A percentile compares a stretch with the other conserved stretches of the same genome.
Evolutionary conservation across 2,329 filamentous ascomycete species (phyloP).

Genomic region (Ceratocystis alfenasii): DNA sequence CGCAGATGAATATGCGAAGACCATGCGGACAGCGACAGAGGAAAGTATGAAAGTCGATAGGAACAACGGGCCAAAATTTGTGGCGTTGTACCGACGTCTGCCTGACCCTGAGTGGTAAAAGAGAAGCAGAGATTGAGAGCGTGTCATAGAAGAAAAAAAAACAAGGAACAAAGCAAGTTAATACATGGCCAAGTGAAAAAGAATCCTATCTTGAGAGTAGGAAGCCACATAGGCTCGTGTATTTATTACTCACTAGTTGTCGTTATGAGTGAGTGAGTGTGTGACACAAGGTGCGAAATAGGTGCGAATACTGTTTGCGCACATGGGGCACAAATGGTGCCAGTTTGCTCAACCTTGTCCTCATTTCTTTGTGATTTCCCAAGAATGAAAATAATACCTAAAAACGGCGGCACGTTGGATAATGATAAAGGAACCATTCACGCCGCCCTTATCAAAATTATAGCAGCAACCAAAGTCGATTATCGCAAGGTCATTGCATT

Average conservation of each 20-base stretch:
- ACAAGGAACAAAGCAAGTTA: too few relatives aligned
- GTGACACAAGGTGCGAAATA: conserved; percentile 12
- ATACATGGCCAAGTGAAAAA: too few relatives aligned
- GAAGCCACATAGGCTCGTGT: too few relatives aligned
- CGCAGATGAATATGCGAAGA: conserved; percentile 55
- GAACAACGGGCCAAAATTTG: conserved; percentile 81
- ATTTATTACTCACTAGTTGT: neutral
- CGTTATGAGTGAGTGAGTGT: neutral
- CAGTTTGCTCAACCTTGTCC: conserved; percentile 1
- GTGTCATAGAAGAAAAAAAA: neutral
- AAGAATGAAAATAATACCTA: neutral
- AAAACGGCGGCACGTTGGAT: neutral
- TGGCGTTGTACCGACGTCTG: conserved; percentile 72
- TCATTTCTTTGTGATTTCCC: neutral
- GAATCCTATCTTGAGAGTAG: too few relatives aligned
- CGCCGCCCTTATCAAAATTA: neutral
- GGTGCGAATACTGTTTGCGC: conserved; percentile 8
- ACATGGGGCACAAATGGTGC: conserved; percentile 7
- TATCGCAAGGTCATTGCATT: neutral
- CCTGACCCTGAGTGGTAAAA: conserved; percentile 64
- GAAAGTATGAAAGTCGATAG: conserved; percentile 93
- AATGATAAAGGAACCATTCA: neutral
- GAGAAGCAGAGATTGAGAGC: neutral
- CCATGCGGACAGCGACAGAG: conserved; percentile 78
- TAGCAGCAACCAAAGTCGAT: neutral